phyloP scores from a whole-genome alignment of 169 alveolate genomes.

The Cryptosporidium sp. region DNA sequence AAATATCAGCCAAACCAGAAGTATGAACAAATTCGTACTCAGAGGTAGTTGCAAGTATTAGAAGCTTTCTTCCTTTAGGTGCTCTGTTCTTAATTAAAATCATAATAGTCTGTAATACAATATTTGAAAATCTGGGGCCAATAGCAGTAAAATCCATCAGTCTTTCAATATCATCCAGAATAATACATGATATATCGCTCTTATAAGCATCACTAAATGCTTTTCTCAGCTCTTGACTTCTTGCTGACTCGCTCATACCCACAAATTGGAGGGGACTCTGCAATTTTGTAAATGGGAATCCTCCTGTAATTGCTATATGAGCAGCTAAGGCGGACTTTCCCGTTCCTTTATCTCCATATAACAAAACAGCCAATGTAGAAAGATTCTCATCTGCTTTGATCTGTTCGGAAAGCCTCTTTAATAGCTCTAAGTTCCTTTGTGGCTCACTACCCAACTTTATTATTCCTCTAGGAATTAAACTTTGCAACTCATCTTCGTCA shows the following conservation, averaged over 20 bases:
- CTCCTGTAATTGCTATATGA: conserved; percentile 92
- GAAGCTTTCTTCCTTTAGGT: conserved; percentile 91
- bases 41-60: conserved; percentile 97
- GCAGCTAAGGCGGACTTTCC: conserved; percentile 99
- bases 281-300: conserved; percentile 96
- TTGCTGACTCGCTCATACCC: conserved; percentile 87
- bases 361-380: conserved; percentile 88
- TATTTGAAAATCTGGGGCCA: conserved; percentile 98
- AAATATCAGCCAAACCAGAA: conserved; percentile 70
- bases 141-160: conserved; percentile 96
- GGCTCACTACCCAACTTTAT: conserved; percentile 46
- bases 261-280: conserved; percentile 96
- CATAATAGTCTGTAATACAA: conserved; percentile 94
- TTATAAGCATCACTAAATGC: conserved; percentile 99
- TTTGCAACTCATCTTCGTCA: conserved; percentile 86
- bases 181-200: conserved; percentile 88
- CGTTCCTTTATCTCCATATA: conserved; percentile 95
- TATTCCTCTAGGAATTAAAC: conserved; percentile 78
- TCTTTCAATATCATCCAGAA: conserved; percentile 97
- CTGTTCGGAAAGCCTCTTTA: conserved; percentile 63
- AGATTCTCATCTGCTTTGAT: conserved; percentile 74
- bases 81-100: conserved; percentile 96
- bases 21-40: conserved; percentile 86
- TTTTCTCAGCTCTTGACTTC: conserved; percentile 90
- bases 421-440: conserved; percentile 16